Base-by-base conservation (phyloP, 2,329 filamentous ascomycete species). In the Rhynchosporium agropyri region DNA sequence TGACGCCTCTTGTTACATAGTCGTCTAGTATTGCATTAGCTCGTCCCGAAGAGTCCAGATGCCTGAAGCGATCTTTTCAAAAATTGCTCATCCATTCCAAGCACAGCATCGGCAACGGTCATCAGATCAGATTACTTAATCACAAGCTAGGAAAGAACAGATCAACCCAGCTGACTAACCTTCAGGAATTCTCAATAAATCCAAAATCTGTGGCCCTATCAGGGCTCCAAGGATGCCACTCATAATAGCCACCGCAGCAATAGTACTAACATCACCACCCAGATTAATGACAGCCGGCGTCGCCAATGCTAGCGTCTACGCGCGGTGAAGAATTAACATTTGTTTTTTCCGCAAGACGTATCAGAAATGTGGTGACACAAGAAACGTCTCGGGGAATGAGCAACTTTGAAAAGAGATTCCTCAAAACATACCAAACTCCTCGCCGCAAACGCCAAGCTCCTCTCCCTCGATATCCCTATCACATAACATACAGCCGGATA, bases 1-100 rank as follows among this genome's bases (percentile, higher is more conserved):
- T 83, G 3, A 88, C 83, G 9, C 85, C 84, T n/a, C 83, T 76
- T 1, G 84, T 86, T 40, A 87, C 83, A 64, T 87, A 88, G 72
- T 87, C 85, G 68, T 87, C 84, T 81, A 54, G 51, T 50, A 43
- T 29, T 12, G 12, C 46, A 61, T 70, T 43, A 70, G 67, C 57
- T 20, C 12, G 3, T 8, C 46, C 46, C 10, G 45, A 36, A 45
- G 29, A 4, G 36, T 29, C 45, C 7, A 48, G 26, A 8, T 4
- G 1, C 6, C 36, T 9, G 20, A 40, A 9, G 13, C 33, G 4
- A 26, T 7, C n/a, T 4, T 20, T 10, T 29, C 38, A 10, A 42
- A 46, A 20, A 28, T 26, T 46, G 15, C 7, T 26, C 13, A 8
- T 13, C 36, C 20, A 12, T 42, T 29, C 36, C 50, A 42, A 54